Conservation (phyloP, 2,329 filamentous ascomycete species). For the Colletotrichum sp. region DNA sequence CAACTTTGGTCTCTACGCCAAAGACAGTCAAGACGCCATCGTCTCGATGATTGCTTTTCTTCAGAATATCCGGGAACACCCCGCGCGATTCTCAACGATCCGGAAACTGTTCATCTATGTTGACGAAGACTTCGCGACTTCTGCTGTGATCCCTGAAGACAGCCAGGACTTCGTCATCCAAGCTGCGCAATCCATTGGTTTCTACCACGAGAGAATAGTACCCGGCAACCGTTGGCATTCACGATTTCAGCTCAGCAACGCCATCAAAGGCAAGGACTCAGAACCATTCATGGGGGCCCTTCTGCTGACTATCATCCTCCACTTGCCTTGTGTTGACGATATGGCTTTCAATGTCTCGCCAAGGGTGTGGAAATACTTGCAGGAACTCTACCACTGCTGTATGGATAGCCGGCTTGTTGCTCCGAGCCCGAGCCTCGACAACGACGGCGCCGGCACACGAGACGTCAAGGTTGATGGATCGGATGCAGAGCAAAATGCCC, state of each 20-base stretch:
- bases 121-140: background rate
- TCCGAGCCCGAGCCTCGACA: background rate
- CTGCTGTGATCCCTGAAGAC: background rate
- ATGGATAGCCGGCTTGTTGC: background rate
- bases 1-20: background rate
- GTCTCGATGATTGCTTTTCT: background rate
- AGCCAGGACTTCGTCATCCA: background rate
- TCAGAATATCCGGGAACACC: background rate
- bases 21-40: background rate
- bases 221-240: background rate
- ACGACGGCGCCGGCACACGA: background rate
- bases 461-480: accelerated
- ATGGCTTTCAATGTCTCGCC: background rate
- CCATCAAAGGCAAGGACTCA: background rate
- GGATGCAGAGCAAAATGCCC: background rate
- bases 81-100: background rate
- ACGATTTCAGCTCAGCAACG: background rate
- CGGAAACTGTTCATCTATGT: background rate
- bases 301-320: background rate
- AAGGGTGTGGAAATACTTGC: background rate
- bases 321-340: background rate
- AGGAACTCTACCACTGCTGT: background rate
- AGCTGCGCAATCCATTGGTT: background rate
- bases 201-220: background rate
- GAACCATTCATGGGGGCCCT: background rate